Percentiles rank a stretch among this genome's conserved stretches.
phyloP scores from a whole-genome alignment of 192 early-diverging fungal genomes.

The Linnemannia schmuckeri region DNA sequence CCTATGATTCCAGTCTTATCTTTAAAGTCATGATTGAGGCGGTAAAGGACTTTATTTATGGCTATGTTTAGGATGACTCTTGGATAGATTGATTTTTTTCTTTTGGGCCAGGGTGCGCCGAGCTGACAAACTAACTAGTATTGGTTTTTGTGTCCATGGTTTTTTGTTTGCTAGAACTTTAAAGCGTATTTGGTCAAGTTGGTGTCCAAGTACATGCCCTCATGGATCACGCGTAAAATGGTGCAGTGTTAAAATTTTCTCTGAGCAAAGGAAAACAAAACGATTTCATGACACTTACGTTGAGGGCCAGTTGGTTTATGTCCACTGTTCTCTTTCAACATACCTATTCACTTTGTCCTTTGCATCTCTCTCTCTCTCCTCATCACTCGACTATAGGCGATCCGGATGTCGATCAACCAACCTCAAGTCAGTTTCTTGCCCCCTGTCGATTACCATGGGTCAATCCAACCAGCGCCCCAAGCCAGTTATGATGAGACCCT shows the following conservation, averaged over 20 bases:
- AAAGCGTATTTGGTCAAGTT: not conserved
- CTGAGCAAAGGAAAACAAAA: too few relatives aligned
- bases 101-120: not conserved
- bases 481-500: not conserved
- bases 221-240: not conserved
- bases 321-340: too few relatives aligned
- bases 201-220: not conserved
- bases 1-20: slow-evolving; percentile 10
- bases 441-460: not conserved
- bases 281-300: too few relatives aligned
- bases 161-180: not conserved
- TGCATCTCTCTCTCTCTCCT: too few relatives aligned
- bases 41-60: not conserved
- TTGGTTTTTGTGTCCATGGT: too few relatives aligned
- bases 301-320: too few relatives aligned
- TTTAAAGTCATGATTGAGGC: not conserved
- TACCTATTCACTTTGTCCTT: too few relatives aligned
- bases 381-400: not conserved
- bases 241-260: not conserved
- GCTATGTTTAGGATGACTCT: not conserved
- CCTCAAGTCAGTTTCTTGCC: not conserved
- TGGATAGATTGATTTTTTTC: not conserved
- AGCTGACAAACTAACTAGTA: too few relatives aligned
- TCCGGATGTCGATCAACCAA: not conserved
- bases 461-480: not conserved